Conservation (phyloP, 257 asterid species). For the Solanum chmielewskii region DNA sequence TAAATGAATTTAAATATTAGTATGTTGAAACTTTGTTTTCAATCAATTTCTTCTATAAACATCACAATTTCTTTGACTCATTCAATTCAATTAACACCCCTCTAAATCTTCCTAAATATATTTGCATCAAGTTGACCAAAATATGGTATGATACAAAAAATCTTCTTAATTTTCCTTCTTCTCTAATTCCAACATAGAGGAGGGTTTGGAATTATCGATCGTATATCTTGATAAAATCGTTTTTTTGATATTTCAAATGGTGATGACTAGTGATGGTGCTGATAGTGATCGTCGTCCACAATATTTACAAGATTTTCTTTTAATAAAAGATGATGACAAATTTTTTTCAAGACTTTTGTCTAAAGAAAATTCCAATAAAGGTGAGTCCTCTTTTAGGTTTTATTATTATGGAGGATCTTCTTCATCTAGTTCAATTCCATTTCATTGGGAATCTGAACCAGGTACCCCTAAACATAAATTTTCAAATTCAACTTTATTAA, state of each 20-base stretch:
- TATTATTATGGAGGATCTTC: slow-evolving; percentile 46
- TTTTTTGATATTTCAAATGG: background rate
- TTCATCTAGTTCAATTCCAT: slow-evolving; percentile 49
- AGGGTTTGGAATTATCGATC: background rate
- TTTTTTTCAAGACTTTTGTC: slow-evolving; percentile 34
- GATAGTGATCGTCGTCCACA: slow-evolving; percentile 1
- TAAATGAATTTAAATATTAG: background rate
- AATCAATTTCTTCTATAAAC: background rate
- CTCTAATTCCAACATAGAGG: background rate
- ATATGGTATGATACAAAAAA: background rate
- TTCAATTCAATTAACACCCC: background rate
- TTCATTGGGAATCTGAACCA: slow-evolving; percentile 72
- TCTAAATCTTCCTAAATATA: background rate
- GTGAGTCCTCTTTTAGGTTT: slow-evolving; percentile 39
- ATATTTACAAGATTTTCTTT: slow-evolving; percentile 6
- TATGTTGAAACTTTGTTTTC: background rate
- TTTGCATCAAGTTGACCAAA: background rate
- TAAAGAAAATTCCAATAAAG: slow-evolving; percentile 21
- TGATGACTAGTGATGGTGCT: background rate
- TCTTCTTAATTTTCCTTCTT: background rate
- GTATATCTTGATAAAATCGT: background rate
- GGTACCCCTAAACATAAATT: slow-evolving; percentile 61
- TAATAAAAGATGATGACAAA: slow-evolving; percentile 22
- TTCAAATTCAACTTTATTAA: slow-evolving; percentile 10
- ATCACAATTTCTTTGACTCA: background rate